Evolutionary conservation across 2,329 filamentous ascomycete genomes (phyloP), one percentile per base, ranked within the genome.

Genomic region (Mycosphaerella sp.): DNA sequence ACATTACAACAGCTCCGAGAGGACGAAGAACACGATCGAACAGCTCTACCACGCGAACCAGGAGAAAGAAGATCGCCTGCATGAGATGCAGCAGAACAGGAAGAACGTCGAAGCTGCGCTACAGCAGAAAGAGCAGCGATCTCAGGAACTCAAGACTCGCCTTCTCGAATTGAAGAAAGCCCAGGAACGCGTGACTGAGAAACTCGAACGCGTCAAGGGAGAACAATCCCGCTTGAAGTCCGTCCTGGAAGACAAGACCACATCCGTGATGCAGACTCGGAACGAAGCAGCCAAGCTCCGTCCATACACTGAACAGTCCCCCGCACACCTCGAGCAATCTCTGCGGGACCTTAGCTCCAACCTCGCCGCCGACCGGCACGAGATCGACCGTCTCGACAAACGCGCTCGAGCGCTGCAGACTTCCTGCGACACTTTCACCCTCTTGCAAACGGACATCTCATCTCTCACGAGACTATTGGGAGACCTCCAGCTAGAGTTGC

Each of bases 281-380:
- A 86, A 93, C 66, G 93, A 97, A 69, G 89, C 87, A 60, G 81
- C 85, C 50, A 97, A 96, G 70, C 73, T 98, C 53, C 81, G 87
- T 49, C 93, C 93, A 10, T 98, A 98, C 68, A 89, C 93, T 37
- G 80, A 91, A 51, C 89, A 97, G 67, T 94, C 87, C 62, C 89
- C 91, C 0, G 85, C 84, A 2, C 84, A 84, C 13, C 77, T 98
- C 25, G 90, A 97, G 68, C 80, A 86, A 28, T 85, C 85, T 40
- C 74, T 98, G 50, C 80, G 85, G 2, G 89, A 96, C 57, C 75
- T 98, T 49, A 87, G 84, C 55, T 85, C 88, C 63, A 87, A 83
- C 42, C 76, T 97, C 46, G 79, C 79, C 58, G 77, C 77, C 44
- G 90, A 96, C 68, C 91, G 91, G 66, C 75, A 81, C 8, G 86